phyloP scores from a whole-genome alignment of 345 rosid genomes.

The Citrus sp. region DNA sequence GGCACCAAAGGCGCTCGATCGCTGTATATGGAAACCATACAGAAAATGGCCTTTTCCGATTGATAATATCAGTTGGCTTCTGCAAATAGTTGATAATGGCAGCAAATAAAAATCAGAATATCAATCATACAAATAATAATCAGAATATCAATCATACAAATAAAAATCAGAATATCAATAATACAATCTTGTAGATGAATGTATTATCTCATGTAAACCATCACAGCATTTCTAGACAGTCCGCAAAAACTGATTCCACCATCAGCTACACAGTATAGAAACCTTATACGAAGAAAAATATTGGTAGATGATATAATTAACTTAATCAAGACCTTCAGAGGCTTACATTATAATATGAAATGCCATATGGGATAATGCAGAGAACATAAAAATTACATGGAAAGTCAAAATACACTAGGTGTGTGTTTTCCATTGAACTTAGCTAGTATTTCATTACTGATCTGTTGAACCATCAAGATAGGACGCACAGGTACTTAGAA shows the following conservation, averaged over 20 bases:
- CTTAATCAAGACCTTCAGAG: neutral
- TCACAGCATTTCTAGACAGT: neutral
- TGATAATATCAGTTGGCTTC: conserved; percentile 69
- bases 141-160: conserved; percentile 2
- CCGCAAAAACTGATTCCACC: neutral
- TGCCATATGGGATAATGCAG: neutral
- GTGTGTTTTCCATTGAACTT: neutral
- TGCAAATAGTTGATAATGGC: conserved; percentile 28
- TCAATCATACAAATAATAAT: neutral
- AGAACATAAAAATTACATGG: neutral
- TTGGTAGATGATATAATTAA: neutral
- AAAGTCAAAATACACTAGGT: neutral
- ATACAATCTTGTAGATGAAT: neutral
- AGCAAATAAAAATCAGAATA: conserved; percentile 8
- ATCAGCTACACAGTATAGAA: neutral
- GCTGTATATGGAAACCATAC: conserved; percentile 84
- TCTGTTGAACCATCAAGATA: neutral
- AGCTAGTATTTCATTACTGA: neutral
- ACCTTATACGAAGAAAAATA: too few species aligned
- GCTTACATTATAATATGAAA: neutral
- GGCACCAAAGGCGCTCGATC: conserved; percentile 75
- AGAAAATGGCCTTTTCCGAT: conserved; percentile 67
- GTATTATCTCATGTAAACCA: neutral
- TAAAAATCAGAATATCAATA: neutral
- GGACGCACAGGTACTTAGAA: neutral